Conservation (phyloP, 192 early-diverging fungal genomes). For the Umbelopsis ramanniana region DNA sequence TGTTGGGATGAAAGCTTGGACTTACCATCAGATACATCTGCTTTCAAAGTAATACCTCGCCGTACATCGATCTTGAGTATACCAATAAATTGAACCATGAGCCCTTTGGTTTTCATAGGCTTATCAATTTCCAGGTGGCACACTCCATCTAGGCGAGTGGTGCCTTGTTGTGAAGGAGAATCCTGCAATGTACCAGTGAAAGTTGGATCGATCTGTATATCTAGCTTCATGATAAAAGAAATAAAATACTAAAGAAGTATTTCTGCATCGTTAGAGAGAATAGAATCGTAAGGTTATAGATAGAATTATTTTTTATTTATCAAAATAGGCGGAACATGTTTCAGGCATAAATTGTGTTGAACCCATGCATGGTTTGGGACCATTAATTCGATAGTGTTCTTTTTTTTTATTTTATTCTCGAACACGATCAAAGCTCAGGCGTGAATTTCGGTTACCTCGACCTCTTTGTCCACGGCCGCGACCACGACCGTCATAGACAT, state of each 20-base stretch:
- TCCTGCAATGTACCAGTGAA: slow-evolving; percentile 6
- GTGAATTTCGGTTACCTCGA: slow-evolving; percentile 18
- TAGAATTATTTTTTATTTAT: slow-evolving; percentile 13
- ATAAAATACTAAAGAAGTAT: background rate
- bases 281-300: no score
- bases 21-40: slow-evolving; percentile 16
- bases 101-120: slow-evolving; percentile 1
- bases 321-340: slow-evolving; percentile 1
- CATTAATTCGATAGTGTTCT: background rate
- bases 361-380: background rate
- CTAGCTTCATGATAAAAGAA: background rate
- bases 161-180: background rate
- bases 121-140: slow-evolving; percentile 7
- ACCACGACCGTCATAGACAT: slow-evolving; percentile 25
- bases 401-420: background rate
- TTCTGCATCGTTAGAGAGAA: background rate
- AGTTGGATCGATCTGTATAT: background rate
- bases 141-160: background rate
- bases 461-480: slow-evolving; percentile 29
- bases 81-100: background rate
- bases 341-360: background rate
- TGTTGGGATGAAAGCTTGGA: background rate
- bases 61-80: background rate
- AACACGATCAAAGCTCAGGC: slow-evolving; percentile 1
- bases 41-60: background rate